These are phyloP conservation scores for Dipteronia sinensis DNA, from an alignment of 345 rosid genomes.

Conservation along the genomic window DNA sequence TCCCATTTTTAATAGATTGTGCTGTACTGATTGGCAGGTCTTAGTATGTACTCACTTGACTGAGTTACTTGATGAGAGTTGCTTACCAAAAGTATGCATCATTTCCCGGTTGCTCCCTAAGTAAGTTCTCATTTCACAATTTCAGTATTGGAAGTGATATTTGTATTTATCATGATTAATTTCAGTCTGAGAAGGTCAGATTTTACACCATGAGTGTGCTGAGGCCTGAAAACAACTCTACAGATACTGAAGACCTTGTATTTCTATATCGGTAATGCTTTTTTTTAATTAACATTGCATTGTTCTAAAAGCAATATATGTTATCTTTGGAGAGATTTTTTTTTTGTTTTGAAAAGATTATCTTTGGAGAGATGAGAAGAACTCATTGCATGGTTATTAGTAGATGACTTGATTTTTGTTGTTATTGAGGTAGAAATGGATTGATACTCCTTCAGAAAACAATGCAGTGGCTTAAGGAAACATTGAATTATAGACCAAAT, in stretches of 20 bases:
- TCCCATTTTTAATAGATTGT: background rate
- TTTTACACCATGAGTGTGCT: slow-evolving; percentile 94
- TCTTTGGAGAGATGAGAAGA: background rate
- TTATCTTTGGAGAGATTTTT: background rate
- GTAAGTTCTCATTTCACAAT: background rate
- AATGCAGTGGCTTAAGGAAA: background rate
- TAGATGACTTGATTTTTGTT: slow-evolving; percentile 10
- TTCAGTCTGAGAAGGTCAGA: slow-evolving; percentile 75
- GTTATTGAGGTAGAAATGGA: background rate
- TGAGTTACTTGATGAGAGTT: slow-evolving; percentile 69
- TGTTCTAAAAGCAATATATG: background rate
- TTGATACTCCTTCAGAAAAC: slow-evolving; percentile 4
- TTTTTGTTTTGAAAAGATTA: background rate
- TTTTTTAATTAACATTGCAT: background rate
- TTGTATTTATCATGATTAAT: slow-evolving; percentile 12
- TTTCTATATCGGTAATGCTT: slow-evolving; percentile 76
- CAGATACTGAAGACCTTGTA: slow-evolving; percentile 70
- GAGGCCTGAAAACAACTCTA: slow-evolving; percentile 59
- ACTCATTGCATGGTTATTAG: background rate
- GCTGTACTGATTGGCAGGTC: slow-evolving; percentile 49
- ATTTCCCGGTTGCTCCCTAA: slow-evolving; percentile 18
- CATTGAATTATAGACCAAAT: background rate
- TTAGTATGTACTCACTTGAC: slow-evolving; percentile 89
- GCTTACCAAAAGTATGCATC: slow-evolving; percentile 64
- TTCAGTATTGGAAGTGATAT: slow-evolving; percentile 6